A percentile compares a stretch with the other conserved stretches of the same genome.
These are phyloP conservation scores for Claviceps maximensis DNA, from an alignment of 2,329 filamentous ascomycete species.

Conservation along the genomic window DNA sequence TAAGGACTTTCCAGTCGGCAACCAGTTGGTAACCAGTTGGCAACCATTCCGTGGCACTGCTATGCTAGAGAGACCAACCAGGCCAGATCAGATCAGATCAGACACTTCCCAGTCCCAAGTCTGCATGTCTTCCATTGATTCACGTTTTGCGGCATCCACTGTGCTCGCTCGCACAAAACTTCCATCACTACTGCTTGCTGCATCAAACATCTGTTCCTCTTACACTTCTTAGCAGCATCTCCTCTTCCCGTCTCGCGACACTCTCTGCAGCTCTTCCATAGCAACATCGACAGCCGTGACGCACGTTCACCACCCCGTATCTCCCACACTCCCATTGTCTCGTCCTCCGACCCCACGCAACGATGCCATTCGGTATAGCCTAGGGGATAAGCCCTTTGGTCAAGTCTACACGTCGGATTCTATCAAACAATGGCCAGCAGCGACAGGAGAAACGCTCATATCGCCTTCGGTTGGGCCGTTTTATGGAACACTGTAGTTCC, in stretches of 20 bases:
- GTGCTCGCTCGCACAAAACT: not conserved
- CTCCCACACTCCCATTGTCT: not conserved
- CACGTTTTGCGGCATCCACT: not conserved
- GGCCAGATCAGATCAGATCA: too few relatives aligned
- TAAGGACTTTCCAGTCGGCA: not conserved
- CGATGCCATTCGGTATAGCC: conserved; percentile 1
- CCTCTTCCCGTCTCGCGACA: not conserved
- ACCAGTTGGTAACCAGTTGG: not conserved
- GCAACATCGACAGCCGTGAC: not conserved
- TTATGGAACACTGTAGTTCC: not conserved
- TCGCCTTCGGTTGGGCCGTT: not conserved
- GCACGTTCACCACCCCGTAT: not conserved
- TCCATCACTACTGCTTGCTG: not conserved
- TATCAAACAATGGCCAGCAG: not conserved
- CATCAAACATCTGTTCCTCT: not conserved
- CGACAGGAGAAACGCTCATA: not conserved
- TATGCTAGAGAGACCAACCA: too few relatives aligned
- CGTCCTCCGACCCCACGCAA: not conserved
- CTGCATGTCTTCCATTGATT: too few relatives aligned
- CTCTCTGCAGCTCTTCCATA: not conserved
- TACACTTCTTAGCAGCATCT: not conserved
- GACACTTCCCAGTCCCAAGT: too few relatives aligned
- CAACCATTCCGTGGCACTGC: not conserved
- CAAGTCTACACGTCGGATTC: not conserved
- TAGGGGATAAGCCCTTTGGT: conserved; percentile 1